phyloP scores from a whole-genome alignment of 768 basidiomycete genomes.

The Boletellus sp. region DNA sequence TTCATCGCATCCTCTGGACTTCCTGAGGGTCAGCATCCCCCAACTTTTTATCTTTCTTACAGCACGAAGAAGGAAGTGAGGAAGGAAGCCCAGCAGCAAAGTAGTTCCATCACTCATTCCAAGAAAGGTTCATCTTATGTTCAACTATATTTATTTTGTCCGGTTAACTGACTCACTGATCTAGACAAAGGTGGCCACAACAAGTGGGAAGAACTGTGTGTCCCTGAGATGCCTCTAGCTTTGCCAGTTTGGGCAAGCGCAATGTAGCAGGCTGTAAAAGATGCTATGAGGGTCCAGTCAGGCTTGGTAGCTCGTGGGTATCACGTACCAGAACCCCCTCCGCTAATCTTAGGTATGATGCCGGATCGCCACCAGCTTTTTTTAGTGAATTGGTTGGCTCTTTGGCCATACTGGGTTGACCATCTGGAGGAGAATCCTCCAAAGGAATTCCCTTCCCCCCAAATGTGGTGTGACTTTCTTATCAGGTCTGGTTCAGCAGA shows the following conservation, averaged over 20 bases:
- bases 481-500: not conserved
- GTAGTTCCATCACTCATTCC: no score
- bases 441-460: slow-evolving; percentile 3
- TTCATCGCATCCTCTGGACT: no score
- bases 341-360: not conserved
- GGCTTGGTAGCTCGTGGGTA: slow-evolving; percentile 1
- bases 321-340: not conserved
- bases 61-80: not conserved
- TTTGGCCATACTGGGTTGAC: slow-evolving; percentile 1
- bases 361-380: not conserved
- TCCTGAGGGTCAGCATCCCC: no score
- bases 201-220: not conserved
- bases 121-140: no score
- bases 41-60: no score
- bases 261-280: not conserved
- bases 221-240: not conserved
- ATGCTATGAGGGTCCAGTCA: not conserved
- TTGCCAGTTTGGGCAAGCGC: not conserved
- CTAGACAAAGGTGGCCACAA: not conserved
- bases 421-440: not conserved
- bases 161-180: not conserved
- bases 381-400: slow-evolving; percentile 6
- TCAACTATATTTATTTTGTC: no score
- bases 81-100: no score
- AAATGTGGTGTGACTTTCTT: slow-evolving; percentile 11